These are phyloP conservation scores for Xerocomellus chrysenteron DNA, from an alignment of 768 basidiomycete species.

Conservation along the genomic window DNA sequence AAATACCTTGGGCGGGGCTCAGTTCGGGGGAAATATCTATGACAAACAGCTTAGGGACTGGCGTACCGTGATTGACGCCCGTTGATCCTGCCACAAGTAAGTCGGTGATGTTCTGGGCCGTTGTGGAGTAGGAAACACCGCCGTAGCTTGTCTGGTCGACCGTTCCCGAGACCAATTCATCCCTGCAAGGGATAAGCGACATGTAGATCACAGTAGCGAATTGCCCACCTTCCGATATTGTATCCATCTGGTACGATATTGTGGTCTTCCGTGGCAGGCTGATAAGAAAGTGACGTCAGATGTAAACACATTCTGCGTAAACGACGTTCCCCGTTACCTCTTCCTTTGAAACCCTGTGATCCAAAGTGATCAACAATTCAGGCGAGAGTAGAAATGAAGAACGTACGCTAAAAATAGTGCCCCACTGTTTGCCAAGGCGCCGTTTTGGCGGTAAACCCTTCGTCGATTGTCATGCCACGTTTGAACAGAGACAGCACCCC, in stretches of 20 bases:
- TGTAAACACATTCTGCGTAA: neutral
- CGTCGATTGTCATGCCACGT: neutral
- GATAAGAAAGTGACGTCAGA: neutral
- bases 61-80: conserved; percentile 53
- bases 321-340: conserved; percentile 23
- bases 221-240: conserved; percentile 40
- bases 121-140: conserved; percentile 49
- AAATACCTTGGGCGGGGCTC: conserved; percentile 43
- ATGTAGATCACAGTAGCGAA: neutral
- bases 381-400: neutral
- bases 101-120: conserved; percentile 45
- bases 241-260: conserved; percentile 48
- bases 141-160: conserved; percentile 40
- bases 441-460: conserved; percentile 58
- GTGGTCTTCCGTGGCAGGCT: conserved; percentile 38
- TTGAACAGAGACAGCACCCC: neutral
- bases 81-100: conserved; percentile 51
- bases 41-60: neutral
- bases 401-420: conserved; percentile 59
- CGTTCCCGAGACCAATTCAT: conserved; percentile 40
- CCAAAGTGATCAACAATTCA: neutral
- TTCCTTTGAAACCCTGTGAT: conserved; percentile 46
- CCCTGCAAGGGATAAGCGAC: conserved; percentile 19
- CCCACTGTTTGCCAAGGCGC: conserved; percentile 43
- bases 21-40: neutral